These are phyloP conservation scores for Colletotrichum plurivorum DNA, from an alignment of 2,329 filamentous ascomycete species.

Conservation along the genomic window DNA sequence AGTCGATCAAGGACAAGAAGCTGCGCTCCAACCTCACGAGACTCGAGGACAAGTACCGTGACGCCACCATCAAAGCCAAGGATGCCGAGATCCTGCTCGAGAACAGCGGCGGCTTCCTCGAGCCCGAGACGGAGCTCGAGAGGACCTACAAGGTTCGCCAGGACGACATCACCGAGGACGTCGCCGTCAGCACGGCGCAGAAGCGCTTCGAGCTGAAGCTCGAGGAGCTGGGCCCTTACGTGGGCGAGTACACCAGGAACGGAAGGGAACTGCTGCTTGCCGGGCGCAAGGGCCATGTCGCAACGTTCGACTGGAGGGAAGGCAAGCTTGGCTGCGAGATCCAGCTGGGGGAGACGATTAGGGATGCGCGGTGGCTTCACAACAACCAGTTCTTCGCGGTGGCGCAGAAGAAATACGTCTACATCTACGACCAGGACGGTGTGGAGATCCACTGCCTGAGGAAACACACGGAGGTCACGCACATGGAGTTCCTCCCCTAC, in stretches of 20 bases:
- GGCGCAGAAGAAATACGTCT: conserved; percentile 95
- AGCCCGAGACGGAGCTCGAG: conserved; percentile 90
- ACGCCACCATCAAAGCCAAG: conserved; percentile 86
- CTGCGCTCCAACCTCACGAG: conserved; percentile 83
- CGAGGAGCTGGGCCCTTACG: conserved; percentile 86
- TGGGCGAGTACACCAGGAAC: conserved; percentile 90
- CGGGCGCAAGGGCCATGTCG: conserved; percentile 93
- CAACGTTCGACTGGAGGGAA: conserved; percentile 95
- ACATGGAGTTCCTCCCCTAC: conserved; percentile 96
- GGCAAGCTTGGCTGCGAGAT: conserved; percentile 93
- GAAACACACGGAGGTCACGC: conserved; percentile 90
- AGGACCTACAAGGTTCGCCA: conserved; percentile 94
- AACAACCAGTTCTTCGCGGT: conserved; percentile 96
- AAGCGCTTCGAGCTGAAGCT: conserved; percentile 94
- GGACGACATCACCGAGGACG: conserved; percentile 82
- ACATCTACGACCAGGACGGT: conserved; percentile 93
- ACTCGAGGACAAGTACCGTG: conserved; percentile 86
- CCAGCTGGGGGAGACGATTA: conserved; percentile 89
- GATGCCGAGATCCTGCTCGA: conserved; percentile 96
- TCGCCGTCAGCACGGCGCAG: conserved; percentile 87
- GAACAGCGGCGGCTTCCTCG: conserved; percentile 86
- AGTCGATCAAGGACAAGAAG: conserved; percentile 89
- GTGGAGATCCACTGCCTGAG: conserved; percentile 93
- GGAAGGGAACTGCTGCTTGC: conserved; percentile 88
- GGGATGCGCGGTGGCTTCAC: conserved; percentile 92